phyloP scores from a whole-genome alignment of 78 protist species.

The Emiliania huxleyi region DNA sequence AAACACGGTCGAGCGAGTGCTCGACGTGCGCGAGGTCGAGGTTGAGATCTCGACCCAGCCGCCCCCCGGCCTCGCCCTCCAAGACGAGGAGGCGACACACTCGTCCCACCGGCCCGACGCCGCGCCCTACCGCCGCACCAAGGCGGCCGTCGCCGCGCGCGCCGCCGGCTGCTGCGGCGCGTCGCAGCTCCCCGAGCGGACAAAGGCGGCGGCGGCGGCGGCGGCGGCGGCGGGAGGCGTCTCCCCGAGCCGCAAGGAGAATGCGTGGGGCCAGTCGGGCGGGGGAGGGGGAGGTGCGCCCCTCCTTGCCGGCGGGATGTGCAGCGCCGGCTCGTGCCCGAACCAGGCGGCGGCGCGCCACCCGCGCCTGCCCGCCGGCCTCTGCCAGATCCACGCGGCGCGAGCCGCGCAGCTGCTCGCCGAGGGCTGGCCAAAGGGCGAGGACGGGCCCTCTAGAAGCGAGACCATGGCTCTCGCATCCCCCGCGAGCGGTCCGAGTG shows the following conservation, averaged over 20 bases:
- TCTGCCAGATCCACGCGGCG: neutral
- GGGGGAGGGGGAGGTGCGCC: neutral
- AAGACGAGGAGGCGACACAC: neutral
- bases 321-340: neutral
- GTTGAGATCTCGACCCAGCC: neutral
- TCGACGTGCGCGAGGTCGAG: neutral
- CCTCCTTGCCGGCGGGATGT: neutral
- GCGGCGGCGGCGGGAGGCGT: neutral
- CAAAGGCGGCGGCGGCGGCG: neutral
- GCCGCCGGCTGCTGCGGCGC: neutral
- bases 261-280: neutral
- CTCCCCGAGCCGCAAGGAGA: neutral
- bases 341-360: neutral
- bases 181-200: neutral
- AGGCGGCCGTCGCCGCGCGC: neutral
- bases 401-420: neutral
- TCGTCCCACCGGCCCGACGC: neutral
- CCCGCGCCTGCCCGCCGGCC: neutral
- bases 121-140: neutral
- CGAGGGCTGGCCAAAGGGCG: neutral
- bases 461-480: too few relatives aligned
- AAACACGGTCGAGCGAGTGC: neutral
- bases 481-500: too few relatives aligned
- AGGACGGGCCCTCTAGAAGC: too few relatives aligned
- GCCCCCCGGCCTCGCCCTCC: neutral